Evolutionary conservation across 305 asterid species (phyloP).

Genomic region (Solanum chacoense): DNA sequence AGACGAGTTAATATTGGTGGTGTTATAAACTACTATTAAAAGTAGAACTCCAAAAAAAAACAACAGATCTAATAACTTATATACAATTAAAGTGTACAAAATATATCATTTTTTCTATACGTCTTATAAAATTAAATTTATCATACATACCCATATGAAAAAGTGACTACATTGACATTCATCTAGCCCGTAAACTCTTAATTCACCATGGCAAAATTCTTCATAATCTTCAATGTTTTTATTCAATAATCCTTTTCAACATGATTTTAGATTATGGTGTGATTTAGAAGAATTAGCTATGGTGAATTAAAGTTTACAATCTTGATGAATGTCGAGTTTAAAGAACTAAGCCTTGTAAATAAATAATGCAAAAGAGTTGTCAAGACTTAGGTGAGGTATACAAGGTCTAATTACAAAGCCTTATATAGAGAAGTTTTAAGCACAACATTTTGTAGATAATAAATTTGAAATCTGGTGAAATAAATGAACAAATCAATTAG

Average conservation of each 20-base stretch:
- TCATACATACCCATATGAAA: neutral
- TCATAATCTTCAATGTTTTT: neutral
- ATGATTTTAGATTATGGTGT: neutral
- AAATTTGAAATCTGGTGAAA: neutral
- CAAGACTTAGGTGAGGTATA: neutral
- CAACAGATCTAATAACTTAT: neutral
- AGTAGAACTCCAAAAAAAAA: neutral
- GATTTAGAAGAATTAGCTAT: neutral
- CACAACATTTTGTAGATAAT: neutral
- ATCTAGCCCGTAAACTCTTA: neutral
- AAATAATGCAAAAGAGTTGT: neutral
- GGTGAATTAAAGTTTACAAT: neutral
- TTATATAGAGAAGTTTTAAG: neutral
- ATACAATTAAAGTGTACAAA: too few relatives aligned
- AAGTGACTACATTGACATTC: neutral
- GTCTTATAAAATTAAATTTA: neutral
- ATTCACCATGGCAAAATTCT: neutral
- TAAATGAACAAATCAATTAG: neutral
- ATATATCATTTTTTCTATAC: neutral
- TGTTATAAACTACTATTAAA: neutral
- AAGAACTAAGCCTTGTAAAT: neutral
- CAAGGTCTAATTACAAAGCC: neutral
- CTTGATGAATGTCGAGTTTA: neutral
- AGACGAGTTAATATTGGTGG: neutral
- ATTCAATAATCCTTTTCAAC: neutral